phyloP scores from a whole-genome alignment of 2,329 filamentous ascomycete genomes.

The Arthrobotrys pseudoclavata region DNA sequence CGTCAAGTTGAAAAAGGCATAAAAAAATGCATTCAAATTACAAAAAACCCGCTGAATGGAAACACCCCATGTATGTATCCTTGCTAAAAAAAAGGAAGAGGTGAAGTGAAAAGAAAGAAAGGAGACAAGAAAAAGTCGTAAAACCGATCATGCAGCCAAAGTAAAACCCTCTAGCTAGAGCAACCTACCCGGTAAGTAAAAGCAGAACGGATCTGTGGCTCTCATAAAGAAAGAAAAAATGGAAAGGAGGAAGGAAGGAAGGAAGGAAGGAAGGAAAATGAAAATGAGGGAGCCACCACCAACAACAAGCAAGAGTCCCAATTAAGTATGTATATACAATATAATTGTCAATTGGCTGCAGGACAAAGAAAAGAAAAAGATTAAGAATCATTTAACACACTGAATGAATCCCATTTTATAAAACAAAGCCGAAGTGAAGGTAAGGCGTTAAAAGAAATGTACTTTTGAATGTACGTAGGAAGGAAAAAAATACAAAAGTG shows the following conservation, averaged over 20 bases:
- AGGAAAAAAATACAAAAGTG: slow-evolving; percentile 10
- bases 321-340: slow-evolving; percentile 40
- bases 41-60: slow-evolving; percentile 10
- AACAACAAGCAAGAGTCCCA: slow-evolving; percentile 1
- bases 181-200: slow-evolving; percentile 5
- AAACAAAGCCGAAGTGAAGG: slow-evolving; percentile 39
- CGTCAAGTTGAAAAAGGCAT: too few relatives aligned
- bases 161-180: not conserved
- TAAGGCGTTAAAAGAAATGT: slow-evolving; percentile 36
- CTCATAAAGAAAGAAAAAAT: not conserved
- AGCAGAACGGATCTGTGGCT: not conserved
- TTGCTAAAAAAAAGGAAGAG: not conserved
- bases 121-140: not conserved
- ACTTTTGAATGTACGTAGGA: slow-evolving; percentile 47
- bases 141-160: not conserved
- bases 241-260: not conserved
- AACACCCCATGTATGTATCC: slow-evolving; percentile 12
- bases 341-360: slow-evolving; percentile 25
- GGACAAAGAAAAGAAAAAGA: slow-evolving; percentile 9
- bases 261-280: not conserved
- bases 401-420: slow-evolving; percentile 38
- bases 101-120: not conserved
- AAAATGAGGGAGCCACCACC: slow-evolving; percentile 4
- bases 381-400: slow-evolving; percentile 28
- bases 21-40: not conserved